Base-by-base conservation (phyloP, 345 rosid genomes). In the Noccaea caerulescens region DNA sequence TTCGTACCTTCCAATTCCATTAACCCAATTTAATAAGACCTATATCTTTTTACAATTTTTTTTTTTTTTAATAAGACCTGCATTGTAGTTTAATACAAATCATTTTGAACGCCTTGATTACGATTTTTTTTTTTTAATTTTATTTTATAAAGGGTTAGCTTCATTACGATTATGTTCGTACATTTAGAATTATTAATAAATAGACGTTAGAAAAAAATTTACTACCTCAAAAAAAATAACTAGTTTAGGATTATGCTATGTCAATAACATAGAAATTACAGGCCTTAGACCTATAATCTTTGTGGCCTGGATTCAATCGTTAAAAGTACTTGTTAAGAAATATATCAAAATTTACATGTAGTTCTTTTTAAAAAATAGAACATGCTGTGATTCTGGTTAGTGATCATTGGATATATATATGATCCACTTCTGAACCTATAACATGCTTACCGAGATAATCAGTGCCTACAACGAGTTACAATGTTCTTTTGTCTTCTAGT, bases 401-500 rank as follows among this genome's bases (percentile, higher is more conserved):
- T 54, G 39, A 53, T 55, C 59, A 33, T 8, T 33, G 12, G 41
- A 55, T 23, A 16, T 16, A 55, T 23, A 16, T 16, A 16, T 16
- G 18, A 16, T 16, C 18, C 18, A 16, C 18, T 16, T 16, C 18
- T 16, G 18, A 16, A 16, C 1, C n/a, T n/a, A n/a, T 5, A 1
- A 44, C 18, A 44, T n/a, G 47, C 47, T 44, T n/a, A 44, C 47
- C 47, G 16, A 44, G 13, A 4, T 44, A 6, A 44, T 44, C 47
- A 13, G 20, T 13, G 50, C 50, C 18, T 44, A 33, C 60, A n/a
- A 13, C 60, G 60, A 9, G 42, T 56, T 56, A 42, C 73, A 5
- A 58, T 13, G 47, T 12, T 36, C 7, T 47, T 49, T 58, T 34
- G 47, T 46, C 58, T 36, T 46, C 18, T 16, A 16, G 25, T 36